phyloP scores from a whole-genome alignment of 345 rosid genomes.

The Boechera stricta region DNA sequence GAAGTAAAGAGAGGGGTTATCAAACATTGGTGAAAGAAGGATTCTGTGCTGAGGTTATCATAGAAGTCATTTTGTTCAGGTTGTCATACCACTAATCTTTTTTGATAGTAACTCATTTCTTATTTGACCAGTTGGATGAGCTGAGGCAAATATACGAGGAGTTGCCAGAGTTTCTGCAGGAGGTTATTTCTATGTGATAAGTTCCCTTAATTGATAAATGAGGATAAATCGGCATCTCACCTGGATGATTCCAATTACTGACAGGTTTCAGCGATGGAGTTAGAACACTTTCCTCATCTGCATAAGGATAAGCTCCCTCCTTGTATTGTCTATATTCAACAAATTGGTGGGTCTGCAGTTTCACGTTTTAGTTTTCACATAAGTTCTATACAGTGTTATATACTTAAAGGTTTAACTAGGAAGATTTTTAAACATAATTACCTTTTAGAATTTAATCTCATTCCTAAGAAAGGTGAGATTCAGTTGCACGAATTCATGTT shows the following conservation, averaged over 20 bases:
- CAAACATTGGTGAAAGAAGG: constrained; percentile 87
- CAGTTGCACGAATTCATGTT: constrained; percentile 8
- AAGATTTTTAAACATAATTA: constrained; percentile 2
- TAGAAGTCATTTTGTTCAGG: constrained; percentile 23
- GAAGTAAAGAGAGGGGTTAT: constrained; percentile 86
- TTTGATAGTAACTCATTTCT: constrained; percentile 21
- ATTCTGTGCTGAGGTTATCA: constrained; percentile 86
- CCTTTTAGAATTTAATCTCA: constrained; percentile 1
- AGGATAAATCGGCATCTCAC: constrained; percentile 19
- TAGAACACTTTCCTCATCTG: constrained; percentile 67
- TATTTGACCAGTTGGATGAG: constrained; percentile 76
- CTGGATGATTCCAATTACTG: constrained; percentile 34
- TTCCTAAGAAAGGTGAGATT: constrained; percentile 9
- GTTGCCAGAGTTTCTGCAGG: constrained; percentile 84
- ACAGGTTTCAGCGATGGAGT: constrained; percentile 82
- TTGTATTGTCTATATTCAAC: constrained; percentile 77
- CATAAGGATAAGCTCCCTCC: constrained; percentile 60
- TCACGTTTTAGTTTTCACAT: constrained; percentile 23
- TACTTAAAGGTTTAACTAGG: background rate
- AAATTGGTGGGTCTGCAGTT: constrained; percentile 70
- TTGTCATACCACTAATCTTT: constrained; percentile 6
- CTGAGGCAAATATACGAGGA: constrained; percentile 93
- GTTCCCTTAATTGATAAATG: constrained; percentile 24
- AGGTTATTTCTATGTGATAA: constrained; percentile 58
- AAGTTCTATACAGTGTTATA: background rate